A percentile compares a stretch with the other conserved stretches of the same genome.
phyloP scores from a whole-genome alignment of 768 basidiomycete species.

The Hygrophorus pudorinus region DNA sequence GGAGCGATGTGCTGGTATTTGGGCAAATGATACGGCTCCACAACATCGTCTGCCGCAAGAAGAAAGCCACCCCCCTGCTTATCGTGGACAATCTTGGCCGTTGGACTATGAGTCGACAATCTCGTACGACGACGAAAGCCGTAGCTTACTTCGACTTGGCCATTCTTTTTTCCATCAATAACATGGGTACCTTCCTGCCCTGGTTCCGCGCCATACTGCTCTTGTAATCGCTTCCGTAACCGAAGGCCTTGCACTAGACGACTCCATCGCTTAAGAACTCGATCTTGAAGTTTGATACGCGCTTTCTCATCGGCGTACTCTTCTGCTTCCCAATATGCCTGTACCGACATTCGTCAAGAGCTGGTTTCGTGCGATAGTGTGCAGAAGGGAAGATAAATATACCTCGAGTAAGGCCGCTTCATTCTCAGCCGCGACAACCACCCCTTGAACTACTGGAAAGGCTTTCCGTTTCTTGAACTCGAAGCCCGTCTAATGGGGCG shows the following conservation, averaged over 20 bases:
- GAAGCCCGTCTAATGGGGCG: constrained; percentile 68
- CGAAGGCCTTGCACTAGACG: constrained; percentile 82
- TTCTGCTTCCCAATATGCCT: constrained; percentile 86
- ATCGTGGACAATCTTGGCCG: constrained; percentile 9
- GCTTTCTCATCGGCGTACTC: constrained; percentile 71
- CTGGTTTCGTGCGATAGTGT: neutral
- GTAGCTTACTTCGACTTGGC: neutral
- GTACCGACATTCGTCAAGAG: neutral
- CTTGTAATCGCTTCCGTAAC: constrained; percentile 73
- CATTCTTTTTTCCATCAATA: constrained; percentile 10
- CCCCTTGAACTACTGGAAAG: constrained; percentile 72
- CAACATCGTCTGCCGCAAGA: constrained; percentile 59
- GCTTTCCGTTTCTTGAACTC: constrained; percentile 93
- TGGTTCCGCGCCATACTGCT: constrained; percentile 50
- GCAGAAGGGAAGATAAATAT: constrained; percentile 13
- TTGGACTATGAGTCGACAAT: constrained; percentile 4
- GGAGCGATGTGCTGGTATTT: constrained; percentile 34
- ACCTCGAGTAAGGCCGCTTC: constrained; percentile 70
- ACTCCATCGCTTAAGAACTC: constrained; percentile 80
- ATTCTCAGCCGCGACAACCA: constrained; percentile 80
- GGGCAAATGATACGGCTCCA: constrained; percentile 63
- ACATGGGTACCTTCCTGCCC: constrained; percentile 9
- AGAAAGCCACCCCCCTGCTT: constrained; percentile 46
- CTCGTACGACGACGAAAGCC: neutral
- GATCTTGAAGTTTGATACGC: constrained; percentile 63